Evolutionary conservation across 495 filamentous ascomycete genomes (phyloP), one percentile per base, ranked within the genome.

Genomic region (Pyrenula massariospora): DNA sequence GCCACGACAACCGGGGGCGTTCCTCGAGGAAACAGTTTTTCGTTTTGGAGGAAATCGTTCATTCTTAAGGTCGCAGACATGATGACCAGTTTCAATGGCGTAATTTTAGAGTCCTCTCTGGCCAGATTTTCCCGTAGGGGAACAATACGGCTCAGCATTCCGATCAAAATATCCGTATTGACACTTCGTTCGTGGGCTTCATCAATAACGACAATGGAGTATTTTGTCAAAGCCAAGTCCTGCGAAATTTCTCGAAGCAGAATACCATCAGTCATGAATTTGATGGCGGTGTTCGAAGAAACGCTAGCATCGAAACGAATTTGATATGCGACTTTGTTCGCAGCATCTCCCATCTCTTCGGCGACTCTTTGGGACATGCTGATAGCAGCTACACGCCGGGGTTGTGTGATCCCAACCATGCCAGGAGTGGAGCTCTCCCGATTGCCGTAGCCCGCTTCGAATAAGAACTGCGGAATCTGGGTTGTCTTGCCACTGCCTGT

Each of bases 221-320:
- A 99, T 58, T 95, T 96, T n/a, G 76, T 81, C 23, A 99, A 73
- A 2, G 88, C 74, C 67, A 97, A 92, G 65, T 99, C 94, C 57
- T 92, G 82, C 0, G 88, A 82, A 50, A 96, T 86, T 65, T 99
- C 94, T 53, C 92, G 84, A 12, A 99, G 78, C 56, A 99, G 74
- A 22, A 99, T 89, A 75, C 94, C 94, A 67, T 99, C 94, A 0
- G 94, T 99, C 90, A 99, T 96, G 70, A 97, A 99, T 68, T 99
- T 99, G 66, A 97, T 84, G 1, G 91, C 86, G 0, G 94, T 99
- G 57, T 91, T 85, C 48, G 81, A 78, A n/a, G 81, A 81, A 1
- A 85, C 84, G 1, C 84, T 90, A 25, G 84, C 86, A 59, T 99
- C 94, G 62, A 96, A 97, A 24, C 94, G 85, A 62, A 99, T 96